phyloP scores from a whole-genome alignment of 2,329 filamentous ascomycete species.

The Neodidymelliopsis sp. region DNA sequence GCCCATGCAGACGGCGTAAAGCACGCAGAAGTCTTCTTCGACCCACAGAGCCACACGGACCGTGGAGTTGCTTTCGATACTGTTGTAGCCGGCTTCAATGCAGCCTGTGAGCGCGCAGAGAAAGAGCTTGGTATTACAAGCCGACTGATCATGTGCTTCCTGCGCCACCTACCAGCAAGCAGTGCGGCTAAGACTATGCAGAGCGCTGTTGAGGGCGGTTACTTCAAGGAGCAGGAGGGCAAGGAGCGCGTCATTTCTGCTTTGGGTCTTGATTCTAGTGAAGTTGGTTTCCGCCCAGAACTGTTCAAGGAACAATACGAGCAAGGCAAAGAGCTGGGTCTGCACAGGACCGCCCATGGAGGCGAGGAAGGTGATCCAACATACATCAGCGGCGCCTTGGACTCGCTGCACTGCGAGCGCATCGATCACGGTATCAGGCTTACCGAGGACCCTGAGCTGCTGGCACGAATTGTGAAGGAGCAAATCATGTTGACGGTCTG shows the following conservation, averaged over 20 bases:
- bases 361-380: constrained; percentile 76
- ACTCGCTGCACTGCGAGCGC: constrained; percentile 67
- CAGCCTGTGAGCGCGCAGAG: constrained; percentile 67
- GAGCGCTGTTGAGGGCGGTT: constrained; percentile 52
- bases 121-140: constrained; percentile 70
- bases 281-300: constrained; percentile 54
- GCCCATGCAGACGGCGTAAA: constrained; percentile 70
- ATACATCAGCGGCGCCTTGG: constrained; percentile 71
- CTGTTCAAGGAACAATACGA: constrained; percentile 69
- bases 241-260: constrained; percentile 62
- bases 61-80: constrained; percentile 70
- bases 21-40: constrained; percentile 82
- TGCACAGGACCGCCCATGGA: constrained; percentile 74
- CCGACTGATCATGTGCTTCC: constrained; percentile 74
- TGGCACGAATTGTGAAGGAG: constrained; percentile 64
- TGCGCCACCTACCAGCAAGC: constrained; percentile 71
- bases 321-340: constrained; percentile 60
- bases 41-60: constrained; percentile 75
- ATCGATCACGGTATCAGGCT: constrained; percentile 79
- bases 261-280: constrained; percentile 73
- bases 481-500: constrained; percentile 73
- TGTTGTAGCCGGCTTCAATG: constrained; percentile 68
- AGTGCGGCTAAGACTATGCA: constrained; percentile 54
- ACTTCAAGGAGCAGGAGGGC: constrained; percentile 55
- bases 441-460: constrained; percentile 65